Evolutionary conservation across 805 yeast species (phyloP).

Genomic region (Kockiozyma suomiensis): DNA sequence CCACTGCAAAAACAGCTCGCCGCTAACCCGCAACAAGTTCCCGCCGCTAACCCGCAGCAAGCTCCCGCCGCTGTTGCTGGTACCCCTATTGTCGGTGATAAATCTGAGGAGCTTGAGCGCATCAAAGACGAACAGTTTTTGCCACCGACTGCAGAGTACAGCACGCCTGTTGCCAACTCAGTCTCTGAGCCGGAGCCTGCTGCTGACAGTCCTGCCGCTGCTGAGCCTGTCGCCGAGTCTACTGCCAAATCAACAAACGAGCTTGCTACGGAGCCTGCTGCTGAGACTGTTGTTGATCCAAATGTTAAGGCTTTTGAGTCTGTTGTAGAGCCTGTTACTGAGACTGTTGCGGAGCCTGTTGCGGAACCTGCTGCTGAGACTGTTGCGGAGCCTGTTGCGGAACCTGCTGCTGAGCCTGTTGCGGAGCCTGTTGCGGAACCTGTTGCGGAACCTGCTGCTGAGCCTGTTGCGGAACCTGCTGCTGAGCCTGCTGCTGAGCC

Average conservation of each 20-base stretch:
- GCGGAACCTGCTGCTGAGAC: too few species aligned
- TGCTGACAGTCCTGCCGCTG: background rate
- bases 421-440: too few species aligned
- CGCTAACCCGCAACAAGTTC: background rate
- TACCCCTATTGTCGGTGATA: background rate
- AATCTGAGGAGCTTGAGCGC: background rate
- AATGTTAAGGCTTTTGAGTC: background rate
- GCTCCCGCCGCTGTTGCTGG: background rate
- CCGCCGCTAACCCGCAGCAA: background rate
- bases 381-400: too few species aligned
- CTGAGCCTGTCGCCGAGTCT: background rate
- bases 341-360: too few species aligned
- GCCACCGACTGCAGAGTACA: background rate
- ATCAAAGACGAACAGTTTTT: background rate
- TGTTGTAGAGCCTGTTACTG: background rate
- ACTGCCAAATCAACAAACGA: too few species aligned
- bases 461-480: too few species aligned
- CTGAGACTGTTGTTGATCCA: background rate
- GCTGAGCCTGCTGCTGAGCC: too few species aligned
- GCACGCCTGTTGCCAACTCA: background rate
- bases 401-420: too few species aligned
- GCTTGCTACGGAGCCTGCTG: too few species aligned
- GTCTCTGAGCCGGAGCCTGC: background rate
- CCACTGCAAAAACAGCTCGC: too few species aligned
- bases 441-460: too few species aligned